Conservation (phyloP, 163 green algal species). For the Trebouxia gelatinosa region DNA sequence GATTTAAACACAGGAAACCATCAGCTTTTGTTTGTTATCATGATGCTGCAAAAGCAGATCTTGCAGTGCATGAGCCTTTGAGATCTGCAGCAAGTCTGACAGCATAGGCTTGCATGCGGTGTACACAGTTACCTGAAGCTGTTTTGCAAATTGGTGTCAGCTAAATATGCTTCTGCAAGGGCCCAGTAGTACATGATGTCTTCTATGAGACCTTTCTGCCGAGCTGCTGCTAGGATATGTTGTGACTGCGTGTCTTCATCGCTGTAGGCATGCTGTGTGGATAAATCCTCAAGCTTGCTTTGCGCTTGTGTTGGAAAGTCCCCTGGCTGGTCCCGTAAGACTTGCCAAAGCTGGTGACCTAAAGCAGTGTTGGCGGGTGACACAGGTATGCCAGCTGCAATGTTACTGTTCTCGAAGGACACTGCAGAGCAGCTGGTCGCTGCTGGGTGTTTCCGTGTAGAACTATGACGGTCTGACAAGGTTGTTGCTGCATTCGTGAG, state of each 20-base stretch:
- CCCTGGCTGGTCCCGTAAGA: not conserved
- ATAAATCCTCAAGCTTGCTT: not conserved
- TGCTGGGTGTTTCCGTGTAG: too few relatives aligned
- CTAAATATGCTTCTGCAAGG: conserved; percentile 39
- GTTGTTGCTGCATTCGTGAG: too few relatives aligned
- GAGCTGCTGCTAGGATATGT: not conserved
- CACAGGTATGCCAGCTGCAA: conserved; percentile 24
- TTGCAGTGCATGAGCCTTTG: not conserved
- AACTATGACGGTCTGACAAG: too few relatives aligned
- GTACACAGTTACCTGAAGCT: conserved; percentile 21
- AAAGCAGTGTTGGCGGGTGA: not conserved
- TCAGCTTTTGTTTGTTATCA: not conserved
- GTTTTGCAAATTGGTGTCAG: conserved; percentile 19
- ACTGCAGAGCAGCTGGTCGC: not conserved
- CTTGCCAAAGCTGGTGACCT: conserved; percentile 16
- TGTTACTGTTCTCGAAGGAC: not conserved
- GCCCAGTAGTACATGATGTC: conserved; percentile 40
- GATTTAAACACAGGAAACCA: too few relatives aligned
- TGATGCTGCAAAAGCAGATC: not conserved
- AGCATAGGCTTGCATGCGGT: not conserved
- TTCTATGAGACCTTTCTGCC: conserved; percentile 3
- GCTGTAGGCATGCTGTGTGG: not conserved
- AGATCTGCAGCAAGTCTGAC: not conserved
- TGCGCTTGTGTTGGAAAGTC: not conserved
- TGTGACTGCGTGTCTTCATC: not conserved